Conservation (phyloP, 1,284 basidiomycete species). For the Veloporphyrellus conicus region DNA sequence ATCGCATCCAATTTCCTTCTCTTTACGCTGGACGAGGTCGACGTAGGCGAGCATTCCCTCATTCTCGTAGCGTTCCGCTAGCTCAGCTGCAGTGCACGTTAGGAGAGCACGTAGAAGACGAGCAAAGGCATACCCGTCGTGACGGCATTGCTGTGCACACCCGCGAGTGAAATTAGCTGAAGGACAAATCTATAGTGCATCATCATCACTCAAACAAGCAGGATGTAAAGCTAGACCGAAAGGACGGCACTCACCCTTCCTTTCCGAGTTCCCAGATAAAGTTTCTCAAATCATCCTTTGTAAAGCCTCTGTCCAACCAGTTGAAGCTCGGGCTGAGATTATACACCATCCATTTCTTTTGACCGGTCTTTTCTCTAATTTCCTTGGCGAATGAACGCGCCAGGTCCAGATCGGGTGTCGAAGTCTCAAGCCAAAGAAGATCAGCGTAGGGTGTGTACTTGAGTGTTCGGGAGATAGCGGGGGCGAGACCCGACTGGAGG, state of each 20-base stretch:
- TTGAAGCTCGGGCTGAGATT: slow-evolving; percentile 94
- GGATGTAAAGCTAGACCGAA: slow-evolving; percentile 3
- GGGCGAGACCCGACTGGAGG: slow-evolving; percentile 77
- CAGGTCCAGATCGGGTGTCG: slow-evolving; percentile 76
- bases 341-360: slow-evolving; percentile 79
- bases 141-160: slow-evolving; percentile 81
- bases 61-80: slow-evolving; percentile 70
- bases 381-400: slow-evolving; percentile 75
- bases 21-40: slow-evolving; percentile 78
- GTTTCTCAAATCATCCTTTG: slow-evolving; percentile 71
- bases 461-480: slow-evolving; percentile 79
- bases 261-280: slow-evolving; percentile 91
- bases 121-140: slow-evolving; percentile 55
- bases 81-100: slow-evolving; percentile 51
- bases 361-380: slow-evolving; percentile 58
- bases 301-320: slow-evolving; percentile 82
- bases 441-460: slow-evolving; percentile 81
- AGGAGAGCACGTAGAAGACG: slow-evolving; percentile 1
- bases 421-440: slow-evolving; percentile 88
- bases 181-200: slow-evolving; percentile 62
- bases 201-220: slow-evolving; percentile 9
- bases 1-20: slow-evolving; percentile 88
- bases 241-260: slow-evolving; percentile 58
- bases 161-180: slow-evolving; percentile 83
- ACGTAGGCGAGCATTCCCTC: slow-evolving; percentile 89